These are phyloP conservation scores for Reutealis trisperma DNA, from an alignment of 345 rosid species.

Conservation along the genomic window DNA sequence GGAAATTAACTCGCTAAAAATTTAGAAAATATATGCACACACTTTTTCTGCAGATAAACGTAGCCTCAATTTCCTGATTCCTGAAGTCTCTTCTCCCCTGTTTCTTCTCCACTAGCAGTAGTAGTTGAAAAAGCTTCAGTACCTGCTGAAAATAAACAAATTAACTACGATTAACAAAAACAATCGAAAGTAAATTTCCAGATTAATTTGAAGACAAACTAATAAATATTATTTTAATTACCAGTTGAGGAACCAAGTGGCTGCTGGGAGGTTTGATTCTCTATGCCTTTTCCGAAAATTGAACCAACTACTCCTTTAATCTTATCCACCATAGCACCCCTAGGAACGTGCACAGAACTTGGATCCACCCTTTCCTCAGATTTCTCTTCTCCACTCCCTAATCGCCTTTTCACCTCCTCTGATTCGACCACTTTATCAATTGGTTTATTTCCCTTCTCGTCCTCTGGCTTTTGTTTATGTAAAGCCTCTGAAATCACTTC, in stretches of 20 bases:
- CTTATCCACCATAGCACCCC: slow-evolving; percentile 47
- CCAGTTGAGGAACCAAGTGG: neutral
- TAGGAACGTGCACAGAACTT: slow-evolving; percentile 24
- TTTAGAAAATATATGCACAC: neutral
- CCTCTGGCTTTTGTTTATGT: slow-evolving; percentile 32
- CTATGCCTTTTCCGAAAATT: slow-evolving; percentile 45
- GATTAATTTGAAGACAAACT: too few relatives aligned
- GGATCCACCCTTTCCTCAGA: slow-evolving; percentile 20
- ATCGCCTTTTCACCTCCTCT: slow-evolving; percentile 46
- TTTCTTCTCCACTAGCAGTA: neutral
- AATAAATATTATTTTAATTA: neutral
- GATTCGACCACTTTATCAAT: slow-evolving; percentile 56
- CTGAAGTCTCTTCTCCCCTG: slow-evolving; percentile 9
- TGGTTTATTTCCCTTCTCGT: slow-evolving; percentile 9
- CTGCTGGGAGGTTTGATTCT: slow-evolving; percentile 14
- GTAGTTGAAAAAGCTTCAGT: neutral
- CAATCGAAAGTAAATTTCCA: neutral
- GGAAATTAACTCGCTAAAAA: neutral
- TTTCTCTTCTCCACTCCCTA: slow-evolving; percentile 37
- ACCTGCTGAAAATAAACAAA: neutral
- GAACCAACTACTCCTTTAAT: slow-evolving; percentile 60
- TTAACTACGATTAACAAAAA: neutral
- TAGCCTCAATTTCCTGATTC: slow-evolving; percentile 7
- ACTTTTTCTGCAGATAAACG: neutral
- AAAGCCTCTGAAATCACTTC: slow-evolving; percentile 54